Base-by-base conservation (phyloP, 192 early-diverging fungal species). In the Chytriomyces hyalinus region DNA sequence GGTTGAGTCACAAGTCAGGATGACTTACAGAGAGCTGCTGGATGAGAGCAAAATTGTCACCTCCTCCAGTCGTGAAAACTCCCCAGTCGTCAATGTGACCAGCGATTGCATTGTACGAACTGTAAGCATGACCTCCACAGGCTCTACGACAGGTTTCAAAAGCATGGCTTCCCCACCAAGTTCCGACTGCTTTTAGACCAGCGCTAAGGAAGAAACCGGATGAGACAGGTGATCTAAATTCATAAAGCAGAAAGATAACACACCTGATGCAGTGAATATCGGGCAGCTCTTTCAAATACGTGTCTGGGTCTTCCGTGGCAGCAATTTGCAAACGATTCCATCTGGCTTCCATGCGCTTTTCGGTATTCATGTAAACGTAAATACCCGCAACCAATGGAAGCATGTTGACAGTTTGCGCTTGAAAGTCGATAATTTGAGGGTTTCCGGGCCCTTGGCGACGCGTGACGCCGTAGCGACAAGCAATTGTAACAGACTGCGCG, bases 371-470 rank as follows among this genome's bases (percentile, higher is more conserved):
- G 49, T 57, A 68, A n/a, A 77, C 75, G 50, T 77, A 77, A 7
- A 77, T 26, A 9, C 75, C 75, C 7, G 75, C 75, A n/a, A 77
- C 66, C 10, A 48, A 78, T 5, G 90, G 90, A 67, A 92, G 80
- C 67, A 91, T 68, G 10, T 82, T 86, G 20, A 87, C 86, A 73
- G 89, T 87, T 51, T 90, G 86, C n/a, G 85, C 84, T 65, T 89
- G 90, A 73, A 90, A 92, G 64, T 92, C 89, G 76, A 92, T 84
- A 69, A 92, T 91, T 63, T 91, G 88, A 63, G 86, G 86, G 46
- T 92, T 84, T 24, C 89, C 83, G 28, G 80, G 69, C 36, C 90
- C 89, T 71, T 92, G 90, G 13, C 88, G 79, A 75, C 90, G 85
- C 22, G 87, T 84, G 20, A 87, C 88, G 62, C 87, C 90, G 75